Percentiles rank a stretch among this genome's conserved stretches.
Evolutionary conservation across 768 basidiomycete genomes (phyloP).

Genomic region (Crepidotus variabilis): DNA sequence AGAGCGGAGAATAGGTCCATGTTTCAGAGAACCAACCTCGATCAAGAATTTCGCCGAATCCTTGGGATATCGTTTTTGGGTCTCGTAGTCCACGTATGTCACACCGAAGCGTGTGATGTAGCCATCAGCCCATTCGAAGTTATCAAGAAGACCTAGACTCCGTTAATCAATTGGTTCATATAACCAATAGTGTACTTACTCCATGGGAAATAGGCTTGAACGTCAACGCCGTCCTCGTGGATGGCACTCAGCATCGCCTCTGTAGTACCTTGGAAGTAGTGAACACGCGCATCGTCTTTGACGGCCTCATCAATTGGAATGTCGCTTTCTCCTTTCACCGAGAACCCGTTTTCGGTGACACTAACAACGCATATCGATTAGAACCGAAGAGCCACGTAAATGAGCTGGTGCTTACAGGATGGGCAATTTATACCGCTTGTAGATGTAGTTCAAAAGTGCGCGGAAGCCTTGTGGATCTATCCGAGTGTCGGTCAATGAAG

Average conservation of each 20-base stretch:
- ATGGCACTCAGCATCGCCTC: constrained; percentile 53
- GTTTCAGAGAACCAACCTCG: constrained; percentile 34
- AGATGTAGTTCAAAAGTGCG: constrained; percentile 61
- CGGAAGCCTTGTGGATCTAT: constrained; percentile 69
- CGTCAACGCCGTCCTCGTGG: constrained; percentile 58
- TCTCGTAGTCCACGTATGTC: constrained; percentile 69
- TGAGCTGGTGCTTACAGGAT: constrained; percentile 27
- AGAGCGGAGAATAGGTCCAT: neutral
- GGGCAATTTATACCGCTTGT: constrained; percentile 47
- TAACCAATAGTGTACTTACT: constrained; percentile 34
- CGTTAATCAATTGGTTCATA: neutral
- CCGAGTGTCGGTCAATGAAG: neutral
- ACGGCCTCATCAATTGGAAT: constrained; percentile 51
- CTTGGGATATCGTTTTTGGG: constrained; percentile 64
- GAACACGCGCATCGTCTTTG: constrained; percentile 58
- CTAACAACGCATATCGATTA: constrained; percentile 24
- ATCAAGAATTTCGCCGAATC: constrained; percentile 54
- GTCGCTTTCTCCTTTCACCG: constrained; percentile 59
- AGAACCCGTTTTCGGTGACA: constrained; percentile 75
- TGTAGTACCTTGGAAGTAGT: constrained; percentile 62
- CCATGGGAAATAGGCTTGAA: constrained; percentile 66
- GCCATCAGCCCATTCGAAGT: constrained; percentile 78
- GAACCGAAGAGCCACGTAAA: neutral
- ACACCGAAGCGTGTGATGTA: constrained; percentile 66
- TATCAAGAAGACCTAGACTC: constrained; percentile 57